Evolutionary conservation across 495 filamentous ascomycete genomes (phyloP), one percentile per base, ranked within the genome.

Genomic region (Aeminium ludgeri): DNA sequence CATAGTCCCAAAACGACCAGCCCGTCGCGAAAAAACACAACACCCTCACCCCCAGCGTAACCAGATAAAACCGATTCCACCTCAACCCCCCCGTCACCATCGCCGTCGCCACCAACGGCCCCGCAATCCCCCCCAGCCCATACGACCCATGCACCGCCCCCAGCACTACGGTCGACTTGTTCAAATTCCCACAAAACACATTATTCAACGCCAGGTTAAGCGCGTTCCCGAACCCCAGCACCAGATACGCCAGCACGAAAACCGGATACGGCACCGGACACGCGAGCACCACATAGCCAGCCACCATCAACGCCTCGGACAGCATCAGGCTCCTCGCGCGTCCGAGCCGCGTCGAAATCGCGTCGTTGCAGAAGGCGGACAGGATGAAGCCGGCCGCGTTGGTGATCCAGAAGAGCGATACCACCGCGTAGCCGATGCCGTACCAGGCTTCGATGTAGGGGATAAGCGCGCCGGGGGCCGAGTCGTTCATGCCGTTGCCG

Each of bases 361-460:
- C 59, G 50, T 78, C 70, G 29, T 74, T 70, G 44, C 74, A 63
- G 18, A 78, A 73, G 1, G 81, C 81, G 2, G 78, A 78, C 32
- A 66, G 50, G 50, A 86, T 74, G 61, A 84, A 91, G 18, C 49
- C 34, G 12, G 78, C 37, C 0, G 84, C 82, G 47, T 80, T 82
- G 30, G 75, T 66, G 19, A 93, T 68, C 64, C 86, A 89, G 50
- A 92, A 76, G 6, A 86, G 58, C 10, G 82, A 83, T 18, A 86
- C 76, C 17, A 81, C 52, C 5, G 77, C 73, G 45, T 86, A 86
- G 38, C 72, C 74, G 37, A 86, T 80, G 36, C 61, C 40, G 52
- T 86, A 87, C 42, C 78, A 46, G 13, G 64, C 66, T 59, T 85
- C 79, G 49, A 87, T 76, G 46, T 79, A 78, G 1, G 81, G 80